These are phyloP conservation scores for Malus orientalis DNA, from an alignment of 306 rosid genomes.

Conservation along the genomic window DNA sequence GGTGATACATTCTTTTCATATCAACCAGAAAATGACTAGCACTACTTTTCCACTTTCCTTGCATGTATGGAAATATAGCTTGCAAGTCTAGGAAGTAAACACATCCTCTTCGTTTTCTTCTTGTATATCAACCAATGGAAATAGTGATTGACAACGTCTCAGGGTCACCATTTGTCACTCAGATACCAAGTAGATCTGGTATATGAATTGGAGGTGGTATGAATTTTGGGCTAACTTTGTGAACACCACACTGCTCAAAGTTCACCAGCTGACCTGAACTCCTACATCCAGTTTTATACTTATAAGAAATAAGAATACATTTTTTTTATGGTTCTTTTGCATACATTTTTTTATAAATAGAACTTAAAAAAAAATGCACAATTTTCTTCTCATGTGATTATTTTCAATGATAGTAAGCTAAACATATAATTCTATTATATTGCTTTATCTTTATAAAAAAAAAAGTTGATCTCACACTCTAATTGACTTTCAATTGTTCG, in stretches of 20 bases:
- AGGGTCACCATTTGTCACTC: neutral
- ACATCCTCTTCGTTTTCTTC: neutral
- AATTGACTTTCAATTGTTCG: slow-evolving; percentile 21
- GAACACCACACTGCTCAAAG: neutral
- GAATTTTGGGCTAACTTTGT: neutral
- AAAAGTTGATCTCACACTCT: neutral
- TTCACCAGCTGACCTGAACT: neutral
- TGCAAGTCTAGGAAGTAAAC: neutral
- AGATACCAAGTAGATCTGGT: neutral
- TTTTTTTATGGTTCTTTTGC: neutral
- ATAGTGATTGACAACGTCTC: neutral
- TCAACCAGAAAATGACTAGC: neutral
- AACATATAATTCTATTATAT: neutral
- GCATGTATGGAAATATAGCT: neutral
- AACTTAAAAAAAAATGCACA: neutral
- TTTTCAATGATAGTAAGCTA: neutral
- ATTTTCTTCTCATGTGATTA: neutral
- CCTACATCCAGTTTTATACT: neutral
- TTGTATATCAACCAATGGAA: neutral
- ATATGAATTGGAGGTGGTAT: neutral
- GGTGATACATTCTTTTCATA: slow-evolving; percentile 30
- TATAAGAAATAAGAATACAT: neutral
- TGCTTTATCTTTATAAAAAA: neutral
- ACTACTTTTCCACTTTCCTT: neutral
- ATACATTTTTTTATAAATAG: neutral